phyloP scores from a whole-genome alignment of 78 protist genomes.

The Polysphondylium violaceum region DNA sequence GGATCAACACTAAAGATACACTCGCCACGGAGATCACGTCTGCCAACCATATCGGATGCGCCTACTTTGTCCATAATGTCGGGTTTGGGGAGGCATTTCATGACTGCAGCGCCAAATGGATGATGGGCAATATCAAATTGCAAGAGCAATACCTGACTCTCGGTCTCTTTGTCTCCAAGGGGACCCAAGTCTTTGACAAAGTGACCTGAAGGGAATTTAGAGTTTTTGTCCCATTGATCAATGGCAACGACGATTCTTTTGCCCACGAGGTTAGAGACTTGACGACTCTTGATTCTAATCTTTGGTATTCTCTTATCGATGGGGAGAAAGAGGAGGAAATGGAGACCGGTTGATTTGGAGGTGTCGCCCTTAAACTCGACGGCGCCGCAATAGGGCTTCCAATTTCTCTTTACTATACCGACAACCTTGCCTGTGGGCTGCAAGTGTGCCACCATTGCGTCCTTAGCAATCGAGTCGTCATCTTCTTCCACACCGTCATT shows the following conservation, averaged over 20 bases:
- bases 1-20: conserved; percentile 95
- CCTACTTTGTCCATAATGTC: conserved; percentile 49
- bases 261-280: conserved; percentile 45
- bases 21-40: conserved; percentile 85
- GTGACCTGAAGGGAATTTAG: conserved; percentile 87
- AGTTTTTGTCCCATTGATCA: conserved; percentile 84
- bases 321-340: conserved; percentile 62
- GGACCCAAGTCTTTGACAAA: conserved; percentile 86
- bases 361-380: conserved; percentile 35
- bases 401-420: conserved; percentile 82
- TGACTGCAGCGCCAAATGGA: conserved; percentile 79
- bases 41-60: conserved; percentile 69
- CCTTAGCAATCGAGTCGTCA: conserved; percentile 47
- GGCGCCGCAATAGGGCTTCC: conserved; percentile 88
- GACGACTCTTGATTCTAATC: conserved; percentile 75
- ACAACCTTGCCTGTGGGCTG: conserved; percentile 81
- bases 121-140: conserved; percentile 83
- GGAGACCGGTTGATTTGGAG: background rate
- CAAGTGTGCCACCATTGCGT: background rate
- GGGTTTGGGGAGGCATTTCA: conserved; percentile 76
- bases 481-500: conserved; percentile 67
- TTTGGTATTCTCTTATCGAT: conserved; percentile 80
- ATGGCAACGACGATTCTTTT: conserved; percentile 84
- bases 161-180: conserved; percentile 82
- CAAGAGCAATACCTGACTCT: conserved; percentile 64